Base-by-base conservation (phyloP, 441 rosid species). In the Eutrema salsugineum region DNA sequence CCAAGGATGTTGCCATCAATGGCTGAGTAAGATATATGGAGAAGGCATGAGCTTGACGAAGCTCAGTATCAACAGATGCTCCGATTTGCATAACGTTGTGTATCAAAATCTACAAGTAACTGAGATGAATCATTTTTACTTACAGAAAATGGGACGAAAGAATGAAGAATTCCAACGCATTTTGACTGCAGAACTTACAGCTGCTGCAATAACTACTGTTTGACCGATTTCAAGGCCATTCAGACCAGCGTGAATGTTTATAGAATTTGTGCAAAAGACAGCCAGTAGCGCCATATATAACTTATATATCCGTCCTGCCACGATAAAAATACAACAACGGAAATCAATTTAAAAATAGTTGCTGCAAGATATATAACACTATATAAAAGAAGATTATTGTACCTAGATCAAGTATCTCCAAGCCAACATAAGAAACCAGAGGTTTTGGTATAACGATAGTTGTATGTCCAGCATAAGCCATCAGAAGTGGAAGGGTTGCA, bases 391-490 rank as follows among this genome's bases (percentile, higher is more conserved):
- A 42, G 57, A 69, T n/a, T n/a, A 38, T 2, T 27, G 47, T 87
- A 92, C 99, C 97, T 70, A 94, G 87, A 75, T 92, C 93, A 86
- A 92, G 83, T 62, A 94, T 78, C 61, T 92, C 89, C 51, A 80
- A 76, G 66, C 99, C 99, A 79, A 89, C 70, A 63, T 78, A 90
- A 36, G 91, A 82, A 78, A 83, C 62, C 12, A 94, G 89, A 82
- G 98, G 99, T 83, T 92, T 94, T 54, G 99, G 99, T 72, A 94
- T 83, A 63, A 94, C 58, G 63, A 94, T 88, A 58, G 97, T 87
- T 78, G 99, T 92, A 76, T 92, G 97, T 44, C 99, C 99, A 78
- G 99, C 99, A 82, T 92, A 94, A 54, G 99, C 99, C 99, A 94
- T 90, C 79, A 94, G 72, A 82, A 94, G 76, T 24, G 98, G 97